phyloP scores from a whole-genome alignment of 1,284 basidiomycete genomes.

The Puccinia triticina region DNA sequence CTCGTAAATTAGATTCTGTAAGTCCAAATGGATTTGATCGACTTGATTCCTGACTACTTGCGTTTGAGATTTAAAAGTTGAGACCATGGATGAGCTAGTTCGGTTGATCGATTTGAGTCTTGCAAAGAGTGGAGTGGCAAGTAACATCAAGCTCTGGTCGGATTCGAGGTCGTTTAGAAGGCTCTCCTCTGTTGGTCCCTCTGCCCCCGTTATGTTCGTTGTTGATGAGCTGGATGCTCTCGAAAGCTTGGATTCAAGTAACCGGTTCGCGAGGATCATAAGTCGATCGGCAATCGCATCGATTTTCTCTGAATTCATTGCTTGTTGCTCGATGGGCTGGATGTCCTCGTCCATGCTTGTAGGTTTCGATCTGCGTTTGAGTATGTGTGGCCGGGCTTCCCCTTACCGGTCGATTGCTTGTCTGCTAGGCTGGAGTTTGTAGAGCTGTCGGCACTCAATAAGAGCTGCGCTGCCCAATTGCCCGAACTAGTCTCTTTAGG shows the following conservation, averaged over 20 bases:
- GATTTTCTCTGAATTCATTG: constrained; percentile 4
- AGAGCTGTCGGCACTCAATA: too few relatives aligned
- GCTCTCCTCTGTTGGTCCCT: not conserved
- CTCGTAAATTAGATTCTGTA: constrained; percentile 50
- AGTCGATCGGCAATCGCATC: constrained; percentile 17
- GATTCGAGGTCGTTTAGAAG: not conserved
- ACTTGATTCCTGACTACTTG: constrained; percentile 21
- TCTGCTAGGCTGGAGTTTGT: too few relatives aligned
- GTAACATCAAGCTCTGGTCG: not conserved
- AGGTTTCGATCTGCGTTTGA: too few relatives aligned
- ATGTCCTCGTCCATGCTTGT: not conserved
- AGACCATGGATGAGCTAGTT: constrained; percentile 20
- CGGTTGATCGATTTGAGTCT: constrained; percentile 44
- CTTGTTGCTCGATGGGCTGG: not conserved
- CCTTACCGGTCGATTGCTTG: too few relatives aligned
- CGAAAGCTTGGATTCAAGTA: constrained; percentile 27
- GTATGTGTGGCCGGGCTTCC: too few relatives aligned
- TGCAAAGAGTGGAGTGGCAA: constrained; percentile 42
- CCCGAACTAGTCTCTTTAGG: too few relatives aligned
- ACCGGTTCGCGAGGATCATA: not conserved
- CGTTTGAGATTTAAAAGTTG: constrained; percentile 33
- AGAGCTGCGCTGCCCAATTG: too few relatives aligned
- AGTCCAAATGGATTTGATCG: constrained; percentile 44
- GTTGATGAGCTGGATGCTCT: constrained; percentile 1
- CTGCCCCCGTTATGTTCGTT: not conserved